phyloP scores from a whole-genome alignment of 139 green algal genomes.

The Chlorella sp. region DNA sequence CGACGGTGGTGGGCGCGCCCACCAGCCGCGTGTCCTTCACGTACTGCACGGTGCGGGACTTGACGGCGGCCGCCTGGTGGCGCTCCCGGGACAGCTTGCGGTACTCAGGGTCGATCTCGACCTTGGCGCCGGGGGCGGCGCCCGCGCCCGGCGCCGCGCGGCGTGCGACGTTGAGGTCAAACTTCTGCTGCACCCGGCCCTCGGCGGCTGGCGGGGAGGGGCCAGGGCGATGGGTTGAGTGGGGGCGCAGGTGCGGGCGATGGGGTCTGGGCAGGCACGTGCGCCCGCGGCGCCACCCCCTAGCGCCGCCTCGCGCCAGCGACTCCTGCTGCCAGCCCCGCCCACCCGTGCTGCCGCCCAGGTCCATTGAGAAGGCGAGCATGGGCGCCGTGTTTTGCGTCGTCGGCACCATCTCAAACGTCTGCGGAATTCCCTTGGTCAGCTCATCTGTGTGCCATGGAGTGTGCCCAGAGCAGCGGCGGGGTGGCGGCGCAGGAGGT shows the following conservation, averaged over 20 bases:
- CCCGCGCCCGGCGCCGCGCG: not conserved
- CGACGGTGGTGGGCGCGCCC: conserved; percentile 12
- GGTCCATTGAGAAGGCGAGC: conserved; percentile 37
- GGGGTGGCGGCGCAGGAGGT: too few relatives aligned
- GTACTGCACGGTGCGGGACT: conserved; percentile 27
- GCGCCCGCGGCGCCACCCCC: too few relatives aligned
- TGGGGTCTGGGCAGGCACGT: too few relatives aligned
- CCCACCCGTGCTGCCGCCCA: conserved; percentile 1
- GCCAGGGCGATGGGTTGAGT: not conserved
- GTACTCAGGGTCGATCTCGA: conserved; percentile 39
- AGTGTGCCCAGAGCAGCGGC: too few relatives aligned
- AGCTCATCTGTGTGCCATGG: too few relatives aligned
- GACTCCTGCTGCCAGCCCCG: not conserved
- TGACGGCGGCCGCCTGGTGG: conserved; percentile 17
- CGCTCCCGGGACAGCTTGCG: conserved; percentile 33
- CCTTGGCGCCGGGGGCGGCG: not conserved
- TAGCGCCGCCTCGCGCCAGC: not conserved
- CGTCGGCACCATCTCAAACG: conserved; percentile 22
- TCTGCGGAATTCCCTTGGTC: conserved; percentile 16
- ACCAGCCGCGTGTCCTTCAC: conserved; percentile 23
- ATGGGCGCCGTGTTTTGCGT: conserved; percentile 26
- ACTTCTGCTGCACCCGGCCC: conserved; percentile 45
- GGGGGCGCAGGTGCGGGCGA: too few relatives aligned
- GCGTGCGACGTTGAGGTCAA: conserved; percentile 44
- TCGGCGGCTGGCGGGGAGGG: conserved; percentile 19